Evolutionary conservation across 495 filamentous ascomycete genomes (phyloP), one percentile per base, ranked within the genome.

Genomic region (Terfezia claveryi): DNA sequence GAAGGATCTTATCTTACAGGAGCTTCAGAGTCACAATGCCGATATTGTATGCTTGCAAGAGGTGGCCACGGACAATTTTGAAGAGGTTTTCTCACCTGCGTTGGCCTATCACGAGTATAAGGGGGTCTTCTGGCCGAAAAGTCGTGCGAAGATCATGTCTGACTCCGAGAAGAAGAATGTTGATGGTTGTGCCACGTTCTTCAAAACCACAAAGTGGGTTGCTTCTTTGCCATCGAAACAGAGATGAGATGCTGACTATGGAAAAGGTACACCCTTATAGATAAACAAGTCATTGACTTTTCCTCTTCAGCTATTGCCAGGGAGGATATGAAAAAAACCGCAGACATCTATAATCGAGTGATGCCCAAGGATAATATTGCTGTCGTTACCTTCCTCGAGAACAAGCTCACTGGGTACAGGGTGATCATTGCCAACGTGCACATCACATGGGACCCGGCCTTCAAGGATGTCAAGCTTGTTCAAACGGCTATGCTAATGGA

Each of bases 331-430:
- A 96, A 95, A 69, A 81, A 84, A 37, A 82, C 88, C 53, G 83
- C 89, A 62, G 92, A 98, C 61, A 87, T 95, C 57, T 96, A 91
- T 73, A 96, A 98, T 65, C 81, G 91, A 11, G 79, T 96, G 16
- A 96, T 95, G 91, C 87, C 88, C 56, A 83, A 88, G 69, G 91
- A 98, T 70, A 85, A 96, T 63, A 93, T 98, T 61, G 89, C 83
- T 11, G 78, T 94, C 17, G 76, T 93, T 32, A 74, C 83, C 55
- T 91, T 98, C 68, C 74, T 96, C 52, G 92, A 96, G 67, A 94
- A 94, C 61, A 76, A 87, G 14, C 68, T 73, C 56, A 96, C 88
- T 2, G 91, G 91, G 2, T 77, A 84, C 1, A 80, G 92, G 14
- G 71, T 96, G 56, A 92, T 98, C 51, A 80, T 95, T 10, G 85